Evolutionary conservation across 176 grass and related monocot species (phyloP).

Genomic region (Oryza meridionalis): DNA sequence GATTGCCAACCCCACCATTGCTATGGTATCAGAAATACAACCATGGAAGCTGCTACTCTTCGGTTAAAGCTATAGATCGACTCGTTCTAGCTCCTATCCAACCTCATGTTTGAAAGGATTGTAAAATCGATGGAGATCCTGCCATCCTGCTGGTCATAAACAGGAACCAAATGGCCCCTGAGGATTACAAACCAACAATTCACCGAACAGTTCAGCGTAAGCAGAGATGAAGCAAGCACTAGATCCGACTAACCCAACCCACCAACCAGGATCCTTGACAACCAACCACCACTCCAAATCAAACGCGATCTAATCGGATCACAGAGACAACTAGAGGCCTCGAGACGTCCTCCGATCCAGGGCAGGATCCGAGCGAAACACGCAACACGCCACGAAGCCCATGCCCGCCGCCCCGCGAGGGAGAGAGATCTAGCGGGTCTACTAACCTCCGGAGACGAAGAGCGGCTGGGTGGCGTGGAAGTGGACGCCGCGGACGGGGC

Average conservation of each 20-base stretch:
- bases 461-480: constrained; percentile 97
- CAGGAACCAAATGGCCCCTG: not conserved
- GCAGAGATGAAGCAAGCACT: constrained; percentile 10
- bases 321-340: not conserved
- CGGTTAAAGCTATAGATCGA: not conserved
- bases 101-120: not conserved
- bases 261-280: constrained; percentile 23
- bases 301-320: constrained; percentile 38
- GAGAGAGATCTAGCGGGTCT: constrained; percentile 17
- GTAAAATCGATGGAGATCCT: not conserved
- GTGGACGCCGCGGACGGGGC: constrained; percentile 93
- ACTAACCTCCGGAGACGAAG: constrained; percentile 95
- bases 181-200: not conserved
- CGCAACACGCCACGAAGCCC: not conserved
- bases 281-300: not conserved
- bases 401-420: not conserved
- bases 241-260: constrained; percentile 44
- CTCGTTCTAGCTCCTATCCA: constrained; percentile 9
- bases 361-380: not conserved
- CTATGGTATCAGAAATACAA: not conserved
- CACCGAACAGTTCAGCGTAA: not conserved
- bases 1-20: not conserved
- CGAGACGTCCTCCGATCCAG: not conserved
- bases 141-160: not conserved
- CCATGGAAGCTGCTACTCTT: not conserved